A percentile compares a stretch with the other conserved stretches of the same genome.
Conservation (phyloP, 768 basidiomycete genomes). For the Lanmaoa rubissima region DNA sequence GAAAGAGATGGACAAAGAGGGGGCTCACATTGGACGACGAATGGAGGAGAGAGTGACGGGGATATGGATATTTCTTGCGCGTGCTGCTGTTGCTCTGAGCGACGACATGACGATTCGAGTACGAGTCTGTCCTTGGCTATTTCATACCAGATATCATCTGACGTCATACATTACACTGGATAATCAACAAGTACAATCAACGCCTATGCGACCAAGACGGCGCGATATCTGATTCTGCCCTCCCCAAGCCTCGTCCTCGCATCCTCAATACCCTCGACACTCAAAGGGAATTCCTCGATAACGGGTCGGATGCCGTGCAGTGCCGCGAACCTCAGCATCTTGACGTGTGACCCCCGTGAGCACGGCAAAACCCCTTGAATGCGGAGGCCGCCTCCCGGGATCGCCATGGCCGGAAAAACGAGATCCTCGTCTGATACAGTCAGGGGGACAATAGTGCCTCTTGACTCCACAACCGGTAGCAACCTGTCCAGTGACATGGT, state of each 20-base stretch:
- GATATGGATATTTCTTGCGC: neutral
- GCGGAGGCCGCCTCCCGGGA: constrained; percentile 19
- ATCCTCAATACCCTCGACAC: constrained; percentile 28
- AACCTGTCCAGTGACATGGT: constrained; percentile 14
- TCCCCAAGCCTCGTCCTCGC: constrained; percentile 26
- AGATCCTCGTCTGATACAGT: constrained; percentile 26
- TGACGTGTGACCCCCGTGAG: constrained; percentile 28
- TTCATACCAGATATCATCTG: constrained; percentile 1
- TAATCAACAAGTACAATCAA: too few species aligned
- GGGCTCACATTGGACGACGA: constrained; percentile 8
- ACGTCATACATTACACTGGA: constrained; percentile 14
- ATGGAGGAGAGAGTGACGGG: neutral
- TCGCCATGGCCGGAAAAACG: constrained; percentile 15
- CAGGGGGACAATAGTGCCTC: constrained; percentile 26
- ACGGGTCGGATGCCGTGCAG: constrained; percentile 29
- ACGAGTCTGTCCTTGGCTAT: neutral
- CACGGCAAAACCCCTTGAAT: constrained; percentile 27
- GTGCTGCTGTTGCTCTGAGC: constrained; percentile 7
- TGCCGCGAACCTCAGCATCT: constrained; percentile 37
- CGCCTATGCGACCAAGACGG: constrained; percentile 20
- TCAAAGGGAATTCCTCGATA: constrained; percentile 34
- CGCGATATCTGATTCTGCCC: constrained; percentile 34
- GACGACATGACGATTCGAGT: constrained; percentile 13
- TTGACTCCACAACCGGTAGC: constrained; percentile 25
- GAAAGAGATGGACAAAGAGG: neutral